phyloP scores from a whole-genome alignment of 75 land plant species.

The Sequoia sempervirens region DNA sequence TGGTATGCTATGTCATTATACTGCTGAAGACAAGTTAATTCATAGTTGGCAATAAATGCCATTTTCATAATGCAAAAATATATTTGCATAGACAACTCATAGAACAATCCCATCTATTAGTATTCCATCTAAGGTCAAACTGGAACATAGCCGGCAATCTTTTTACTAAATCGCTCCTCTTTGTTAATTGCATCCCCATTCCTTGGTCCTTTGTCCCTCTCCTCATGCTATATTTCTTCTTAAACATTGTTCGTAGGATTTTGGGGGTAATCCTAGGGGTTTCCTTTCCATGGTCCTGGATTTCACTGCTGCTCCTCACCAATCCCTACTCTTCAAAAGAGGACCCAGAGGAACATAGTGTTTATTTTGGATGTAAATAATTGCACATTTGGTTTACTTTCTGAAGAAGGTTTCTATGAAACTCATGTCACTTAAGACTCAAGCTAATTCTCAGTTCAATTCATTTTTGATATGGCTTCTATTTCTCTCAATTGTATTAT shows the following conservation, averaged over 20 bases:
- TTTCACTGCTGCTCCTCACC: background rate
- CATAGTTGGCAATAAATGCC: too few species aligned
- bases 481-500: background rate
- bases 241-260: background rate
- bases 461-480: background rate
- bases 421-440: background rate
- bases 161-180: too few species aligned
- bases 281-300: background rate
- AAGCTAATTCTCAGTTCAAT: background rate
- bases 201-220: background rate
- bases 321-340: background rate
- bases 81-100: too few species aligned
- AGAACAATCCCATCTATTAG: too few species aligned
- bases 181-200: background rate
- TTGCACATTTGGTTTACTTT: background rate
- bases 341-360: background rate
- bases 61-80: too few species aligned
- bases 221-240: background rate
- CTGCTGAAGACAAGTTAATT: too few species aligned
- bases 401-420: background rate
- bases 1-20: too few species aligned
- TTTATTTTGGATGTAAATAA: background rate
- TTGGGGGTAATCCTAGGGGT: background rate
- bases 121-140: too few species aligned
- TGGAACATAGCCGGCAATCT: too few species aligned